Base-by-base conservation (phyloP, 345 rosid genomes). In the Cardiospermum halicacabum region DNA sequence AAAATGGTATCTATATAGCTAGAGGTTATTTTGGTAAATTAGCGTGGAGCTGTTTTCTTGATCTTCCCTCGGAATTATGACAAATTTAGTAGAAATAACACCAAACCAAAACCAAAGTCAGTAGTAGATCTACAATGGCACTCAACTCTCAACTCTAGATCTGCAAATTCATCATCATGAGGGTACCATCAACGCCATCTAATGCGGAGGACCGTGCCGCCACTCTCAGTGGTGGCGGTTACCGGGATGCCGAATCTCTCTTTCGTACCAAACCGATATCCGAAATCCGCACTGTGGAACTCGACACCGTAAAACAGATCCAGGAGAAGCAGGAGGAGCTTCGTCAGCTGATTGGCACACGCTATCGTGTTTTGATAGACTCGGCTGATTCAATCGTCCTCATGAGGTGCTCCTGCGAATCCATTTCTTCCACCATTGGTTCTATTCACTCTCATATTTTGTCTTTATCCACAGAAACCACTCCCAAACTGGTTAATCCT, bases 201-300 rank as follows among this genome's bases (percentile, higher is more conserved):
- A 3, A 50, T 3, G 54, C 34, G 28, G 80, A 74, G 2, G 77
- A 81, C 51, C 83, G 84, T 19, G 25, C 75, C n/a, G 67, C 81
- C 70, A 27, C 74, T 13, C 60, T 49, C 7, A 67, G 56, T 64
- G 83, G 87, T 8, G 91, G 75, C 19, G 91, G 89, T 32, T 74
- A 77, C 72, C 72, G 90, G 40, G 97, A 94, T 40, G 97, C 97
- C 1, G 99, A 94, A 73, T 81, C 94, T 3, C 80, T 93, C 21
- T 85, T 93, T 80, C 89, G 91, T 13, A 7, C 92, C 47, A 90
- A 89, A 56, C 82, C 91, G 21, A 87, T 91, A 28, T 60, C 85
- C 31, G 89, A 91, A 75, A 91, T 94, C 73, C 91, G 96, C 13
- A 87, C 68, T 65, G 89, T 78, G 67, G 97, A 91, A 75, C 72